phyloP scores from a whole-genome alignment of 257 asterid genomes.

The Anisodus acutangulus region DNA sequence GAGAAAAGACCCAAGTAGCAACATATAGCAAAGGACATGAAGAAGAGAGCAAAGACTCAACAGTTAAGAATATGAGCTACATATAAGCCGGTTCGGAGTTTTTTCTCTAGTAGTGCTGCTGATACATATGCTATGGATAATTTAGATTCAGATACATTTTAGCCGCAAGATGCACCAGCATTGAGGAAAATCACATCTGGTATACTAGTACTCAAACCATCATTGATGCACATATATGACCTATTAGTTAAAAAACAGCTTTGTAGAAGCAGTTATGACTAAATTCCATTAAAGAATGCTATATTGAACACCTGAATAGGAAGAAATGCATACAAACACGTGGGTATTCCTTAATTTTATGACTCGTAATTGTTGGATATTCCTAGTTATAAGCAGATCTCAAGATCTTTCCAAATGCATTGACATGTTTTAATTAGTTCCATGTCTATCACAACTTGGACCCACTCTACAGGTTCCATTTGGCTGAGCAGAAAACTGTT shows the following conservation, averaged over 20 bases:
- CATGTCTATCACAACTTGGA: constrained; percentile 1
- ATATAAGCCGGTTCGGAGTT: constrained; percentile 1
- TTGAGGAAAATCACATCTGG: not conserved
- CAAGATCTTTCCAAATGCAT: not conserved
- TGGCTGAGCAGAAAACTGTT: not conserved
- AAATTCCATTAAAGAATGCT: not conserved
- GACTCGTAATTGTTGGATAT: constrained; percentile 2
- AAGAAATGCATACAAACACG: constrained; percentile 7
- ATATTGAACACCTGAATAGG: constrained; percentile 6
- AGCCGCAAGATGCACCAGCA: constrained; percentile 8
- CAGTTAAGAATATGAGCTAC: not conserved
- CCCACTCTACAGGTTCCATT: constrained; percentile 1
- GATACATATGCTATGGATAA: not conserved
- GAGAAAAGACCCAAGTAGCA: constrained; percentile 5
- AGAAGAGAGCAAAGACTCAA: not conserved
- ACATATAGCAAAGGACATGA: not conserved
- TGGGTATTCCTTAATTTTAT: not conserved
- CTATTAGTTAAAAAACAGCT: constrained; percentile 11
- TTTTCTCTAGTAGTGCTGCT: not conserved
- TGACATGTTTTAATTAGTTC: not conserved
- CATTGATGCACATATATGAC: not conserved
- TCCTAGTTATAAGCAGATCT: not conserved
- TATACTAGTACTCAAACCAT: not conserved
- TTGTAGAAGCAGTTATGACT: not conserved
- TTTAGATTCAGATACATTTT: not conserved